Evolutionary conservation across 225 moss, liverwort and hornwort species (phyloP), one percentile per base, ranked within the genome.

Genomic region (Anthoceros angustus): DNA sequence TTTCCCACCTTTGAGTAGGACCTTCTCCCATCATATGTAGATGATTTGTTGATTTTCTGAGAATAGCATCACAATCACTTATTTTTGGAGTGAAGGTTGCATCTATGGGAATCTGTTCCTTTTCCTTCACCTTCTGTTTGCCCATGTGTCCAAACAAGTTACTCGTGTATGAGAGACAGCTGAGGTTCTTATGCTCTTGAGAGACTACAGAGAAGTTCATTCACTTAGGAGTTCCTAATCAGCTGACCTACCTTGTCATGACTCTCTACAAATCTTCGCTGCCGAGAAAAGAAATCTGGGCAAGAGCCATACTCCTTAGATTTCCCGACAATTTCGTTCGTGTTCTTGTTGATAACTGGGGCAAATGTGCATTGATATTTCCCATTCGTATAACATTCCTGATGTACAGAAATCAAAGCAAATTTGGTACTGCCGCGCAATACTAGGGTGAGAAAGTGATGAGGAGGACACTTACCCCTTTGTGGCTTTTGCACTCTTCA

Each of bases 241-340:
- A 1, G 32, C 32, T 4, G 2, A 32, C 32, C 32, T 32, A 32
- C 12, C 8, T 55, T 55, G 55, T 55, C 23, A 7, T 18, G 10
- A 18, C 55, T 9, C 55, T 55, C 55, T 55, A 15, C 55, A 55
- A 55, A 55, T 55, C 55, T 18, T 15, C 23, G 12, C n/a, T 55
- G 55, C 23, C 55, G 55, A 55, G 55, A 55, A 5, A 55, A 55
- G 23, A 55, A 55, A 23, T 23, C 55, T 55, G 55, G 23, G 55
- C 55, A 55, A 55, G 55, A 55, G 55, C n/a, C 18, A 20, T 18
- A 55, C 55, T 55, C 55, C 55, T 23, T 55, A 55, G 55, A 55
- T 55, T 55, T 55, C 55, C 55, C 5, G 12, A 55, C 23, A 23
- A 55, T 55, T 18, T 18, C n/a, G 14, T 55, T 20, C 18, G 55